These are phyloP conservation scores for Trichomonas gallinae DNA, from an alignment of 208 protist species.

Conservation along the genomic window DNA sequence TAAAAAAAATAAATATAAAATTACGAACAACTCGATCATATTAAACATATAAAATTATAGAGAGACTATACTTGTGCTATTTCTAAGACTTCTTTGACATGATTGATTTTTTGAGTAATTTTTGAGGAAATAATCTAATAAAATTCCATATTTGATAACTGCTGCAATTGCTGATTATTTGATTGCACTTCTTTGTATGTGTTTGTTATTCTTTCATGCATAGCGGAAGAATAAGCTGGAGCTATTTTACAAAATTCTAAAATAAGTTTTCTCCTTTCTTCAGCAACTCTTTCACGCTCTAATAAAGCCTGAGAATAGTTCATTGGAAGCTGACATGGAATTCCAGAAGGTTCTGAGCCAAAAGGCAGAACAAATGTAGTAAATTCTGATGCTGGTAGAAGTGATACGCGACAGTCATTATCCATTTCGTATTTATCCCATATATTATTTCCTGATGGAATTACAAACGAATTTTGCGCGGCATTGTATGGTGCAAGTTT, in stretches of 20 bases:
- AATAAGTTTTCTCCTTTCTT: constrained; percentile 2
- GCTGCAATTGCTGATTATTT: too few relatives aligned
- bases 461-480: neutral
- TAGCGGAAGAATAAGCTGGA: neutral
- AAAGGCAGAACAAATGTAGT: neutral
- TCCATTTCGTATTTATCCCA: neutral
- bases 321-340: neutral
- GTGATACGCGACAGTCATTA: neutral
- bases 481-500: neutral
- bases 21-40: too few relatives aligned
- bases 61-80: too few relatives aligned
- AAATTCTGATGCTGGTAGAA: neutral
- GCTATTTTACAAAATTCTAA: neutral
- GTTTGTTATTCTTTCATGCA: neutral
- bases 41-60: too few relatives aligned
- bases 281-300: neutral
- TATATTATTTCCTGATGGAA: neutral
- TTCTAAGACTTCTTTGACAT: too few relatives aligned
- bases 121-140: too few relatives aligned
- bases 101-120: too few relatives aligned
- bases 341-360: neutral
- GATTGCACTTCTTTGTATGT: too few relatives aligned
- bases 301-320: neutral
- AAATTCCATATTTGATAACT: too few relatives aligned
- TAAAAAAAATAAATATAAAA: too few relatives aligned